Conservation (phyloP, 2,329 filamentous ascomycete species). For the Fusarium tuaranense region DNA sequence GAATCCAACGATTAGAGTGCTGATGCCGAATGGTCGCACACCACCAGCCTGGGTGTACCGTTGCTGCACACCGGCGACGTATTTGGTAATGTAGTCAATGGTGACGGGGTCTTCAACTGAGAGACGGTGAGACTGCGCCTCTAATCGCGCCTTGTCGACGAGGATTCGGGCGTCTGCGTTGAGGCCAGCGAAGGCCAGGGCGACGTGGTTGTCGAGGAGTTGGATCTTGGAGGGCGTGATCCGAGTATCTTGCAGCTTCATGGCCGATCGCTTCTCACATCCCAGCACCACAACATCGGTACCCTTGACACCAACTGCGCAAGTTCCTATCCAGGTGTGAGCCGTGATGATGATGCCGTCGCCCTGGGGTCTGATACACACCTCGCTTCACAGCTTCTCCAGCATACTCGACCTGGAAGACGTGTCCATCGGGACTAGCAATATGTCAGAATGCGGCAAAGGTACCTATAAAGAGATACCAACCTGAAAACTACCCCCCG, state of each 20-base stretch:
- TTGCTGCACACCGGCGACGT: constrained; percentile 97
- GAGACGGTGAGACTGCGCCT: constrained; percentile 96
- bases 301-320: constrained; percentile 97
- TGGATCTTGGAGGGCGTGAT: constrained; percentile 99
- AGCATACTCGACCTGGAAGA: constrained; percentile 99
- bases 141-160: constrained; percentile 96
- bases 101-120: constrained; percentile 97
- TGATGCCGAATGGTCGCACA: constrained; percentile 98
- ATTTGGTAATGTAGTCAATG: constrained; percentile 99
- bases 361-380: constrained; percentile 54
- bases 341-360: constrained; percentile 15
- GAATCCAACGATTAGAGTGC: constrained; percentile 98
- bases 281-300: constrained; percentile 93
- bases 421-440: constrained; percentile 94
- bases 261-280: constrained; percentile 98
- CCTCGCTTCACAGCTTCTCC: constrained; percentile 99
- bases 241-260: constrained; percentile 99
- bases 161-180: constrained; percentile 98
- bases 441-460: constrained; percentile 55
- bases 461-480: constrained; percentile 34
- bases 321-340: constrained; percentile 75
- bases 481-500: constrained; percentile 82
- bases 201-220: constrained; percentile 94
- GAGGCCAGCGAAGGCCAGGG: constrained; percentile 94
- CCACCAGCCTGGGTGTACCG: constrained; percentile 99